phyloP scores from a whole-genome alignment of 2,329 filamentous ascomycete species.

The Daldinia sp. region DNA sequence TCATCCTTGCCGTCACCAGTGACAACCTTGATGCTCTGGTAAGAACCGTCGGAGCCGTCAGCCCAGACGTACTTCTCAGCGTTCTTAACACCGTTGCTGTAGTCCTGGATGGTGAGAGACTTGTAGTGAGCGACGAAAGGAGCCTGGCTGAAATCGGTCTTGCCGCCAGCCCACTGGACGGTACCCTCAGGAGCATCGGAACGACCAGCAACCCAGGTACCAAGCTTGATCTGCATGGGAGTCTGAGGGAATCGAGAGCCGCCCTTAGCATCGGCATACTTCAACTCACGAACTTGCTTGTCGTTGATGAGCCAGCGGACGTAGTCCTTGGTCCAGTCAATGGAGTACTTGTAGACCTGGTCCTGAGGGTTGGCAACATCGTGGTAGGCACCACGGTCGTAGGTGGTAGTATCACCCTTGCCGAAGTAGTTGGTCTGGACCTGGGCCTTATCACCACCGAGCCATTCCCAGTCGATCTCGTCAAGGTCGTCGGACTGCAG shows the following conservation, averaged over 20 bases:
- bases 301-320: slow-evolving; percentile 76
- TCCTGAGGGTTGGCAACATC: slow-evolving; percentile 66
- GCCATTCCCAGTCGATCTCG: slow-evolving; percentile 97
- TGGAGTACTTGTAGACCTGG: slow-evolving; percentile 72
- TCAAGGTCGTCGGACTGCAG: slow-evolving; percentile 92
- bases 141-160: slow-evolving; percentile 63
- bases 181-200: slow-evolving; percentile 74
- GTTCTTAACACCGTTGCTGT: slow-evolving; percentile 62
- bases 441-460: slow-evolving; percentile 78
- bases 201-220: slow-evolving; percentile 73
- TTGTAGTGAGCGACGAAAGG: slow-evolving; percentile 70
- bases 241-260: slow-evolving; percentile 76
- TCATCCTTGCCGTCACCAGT: slow-evolving; percentile 53
- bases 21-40: slow-evolving; percentile 64
- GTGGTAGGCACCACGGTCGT: slow-evolving; percentile 76
- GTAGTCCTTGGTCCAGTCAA: slow-evolving; percentile 75
- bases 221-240: slow-evolving; percentile 77
- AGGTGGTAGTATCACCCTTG: slow-evolving; percentile 76
- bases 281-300: slow-evolving; percentile 70
- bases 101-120: slow-evolving; percentile 66
- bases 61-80: slow-evolving; percentile 66
- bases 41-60: slow-evolving; percentile 62
- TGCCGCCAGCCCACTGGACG: slow-evolving; percentile 76
- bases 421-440: slow-evolving; percentile 91
- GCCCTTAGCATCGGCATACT: slow-evolving; percentile 67